Conservation (phyloP, 805 yeast genomes). For the Ogataea sp. region DNA sequence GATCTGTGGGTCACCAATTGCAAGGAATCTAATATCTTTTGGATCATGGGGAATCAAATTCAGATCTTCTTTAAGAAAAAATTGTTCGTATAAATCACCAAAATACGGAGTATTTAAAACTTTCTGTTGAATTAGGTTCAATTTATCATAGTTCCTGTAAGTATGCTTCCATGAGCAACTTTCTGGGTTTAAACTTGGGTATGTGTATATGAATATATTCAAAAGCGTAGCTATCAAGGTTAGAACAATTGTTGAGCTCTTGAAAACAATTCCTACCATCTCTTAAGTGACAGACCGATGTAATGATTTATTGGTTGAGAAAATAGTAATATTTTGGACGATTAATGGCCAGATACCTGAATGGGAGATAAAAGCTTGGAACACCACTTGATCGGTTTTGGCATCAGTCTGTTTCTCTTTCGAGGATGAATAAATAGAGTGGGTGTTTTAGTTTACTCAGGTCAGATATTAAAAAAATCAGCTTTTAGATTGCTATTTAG, state of each 20-base stretch:
- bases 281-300: too few relatives aligned
- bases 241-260: not conserved
- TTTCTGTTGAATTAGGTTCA: conserved; percentile 5
- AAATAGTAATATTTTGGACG: too few relatives aligned
- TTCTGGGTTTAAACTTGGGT: conserved; percentile 52
- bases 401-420: too few relatives aligned
- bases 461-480: too few relatives aligned
- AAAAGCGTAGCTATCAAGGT: conserved; percentile 31
- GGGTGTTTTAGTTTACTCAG: too few relatives aligned
- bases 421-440: too few relatives aligned
- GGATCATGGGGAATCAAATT: conserved; percentile 8
- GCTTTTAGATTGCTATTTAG: conserved; percentile 4
- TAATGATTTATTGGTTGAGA: too few relatives aligned
- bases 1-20: conserved; percentile 96
- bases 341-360: too few relatives aligned
- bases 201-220: conserved; percentile 64
- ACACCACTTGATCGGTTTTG: too few relatives aligned
- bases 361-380: too few relatives aligned
- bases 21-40: conserved; percentile 48
- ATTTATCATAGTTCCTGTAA: conserved; percentile 14
- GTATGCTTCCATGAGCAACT: conserved; percentile 55
- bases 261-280: not conserved
- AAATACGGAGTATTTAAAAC: conserved; percentile 22
- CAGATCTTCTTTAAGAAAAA: conserved; percentile 19
- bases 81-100: conserved; percentile 24